Evolutionary conservation across 2,329 filamentous ascomycete species (phyloP), one percentile per base, ranked within the genome.

Genomic region (Pseudopyrenochaeta lycopersici): DNA sequence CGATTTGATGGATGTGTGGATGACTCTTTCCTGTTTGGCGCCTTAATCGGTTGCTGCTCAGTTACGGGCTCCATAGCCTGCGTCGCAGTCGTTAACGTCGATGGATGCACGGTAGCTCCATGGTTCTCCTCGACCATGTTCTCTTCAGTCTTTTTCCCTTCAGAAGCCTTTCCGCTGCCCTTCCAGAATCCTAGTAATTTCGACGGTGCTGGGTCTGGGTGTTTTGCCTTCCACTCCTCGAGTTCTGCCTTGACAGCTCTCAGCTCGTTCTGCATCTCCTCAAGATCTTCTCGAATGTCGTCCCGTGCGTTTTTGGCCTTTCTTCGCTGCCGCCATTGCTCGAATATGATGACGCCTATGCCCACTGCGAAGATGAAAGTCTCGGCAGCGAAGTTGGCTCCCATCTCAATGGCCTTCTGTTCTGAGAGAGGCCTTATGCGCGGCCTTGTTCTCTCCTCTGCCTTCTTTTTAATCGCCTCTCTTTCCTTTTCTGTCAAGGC

Each of bases 371-470:
- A 89, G 33, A 90, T 80, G 67, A 90, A 90, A 0, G 84, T 76
- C 66, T 90, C 87, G 29, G 85, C 85, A 43, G 88, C 87, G 65
- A 90, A 90, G 58, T 87, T 89, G 3, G 87, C 88, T 3, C 87
- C 88, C 32, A 84, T 83, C 67, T 90, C 87, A 49, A 90, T 89
- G 0, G 87, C 87, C 64, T 89, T 88, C 11, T 84, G 81, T 68
- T 90, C 88, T 2, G 85, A 85, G 10, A 90, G 77, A 7, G 87
- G 87, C 39, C 87, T 78, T 50, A 90, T 89, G 30, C 82, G 81
- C 5, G 84, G 84, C 78, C 66, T 71, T 10, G 58, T 21, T 72
- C 76, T 35, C 71, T 71, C 70, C 67, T 78, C 62, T 35, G 67
- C 55, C 43, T 77, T 73, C 64, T 77, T 76, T 54, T 78, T 74